These are phyloP conservation scores for Monosporascus sp. DNA, from an alignment of 2,329 filamentous ascomycete species.

Conservation along the genomic window DNA sequence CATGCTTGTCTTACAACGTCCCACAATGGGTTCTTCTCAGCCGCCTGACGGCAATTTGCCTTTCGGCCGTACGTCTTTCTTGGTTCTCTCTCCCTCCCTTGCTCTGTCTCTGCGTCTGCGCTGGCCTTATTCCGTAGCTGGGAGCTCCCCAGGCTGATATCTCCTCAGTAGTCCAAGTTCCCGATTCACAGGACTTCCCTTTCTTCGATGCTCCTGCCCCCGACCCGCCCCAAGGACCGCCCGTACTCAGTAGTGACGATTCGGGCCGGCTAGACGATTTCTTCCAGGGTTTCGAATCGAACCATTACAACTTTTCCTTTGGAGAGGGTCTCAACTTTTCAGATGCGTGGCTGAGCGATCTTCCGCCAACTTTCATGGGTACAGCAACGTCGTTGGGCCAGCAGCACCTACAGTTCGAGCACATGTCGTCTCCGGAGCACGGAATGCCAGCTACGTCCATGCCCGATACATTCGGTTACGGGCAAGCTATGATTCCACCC, in stretches of 20 bases:
- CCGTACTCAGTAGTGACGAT: constrained; percentile 59
- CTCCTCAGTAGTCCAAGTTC: constrained; percentile 7
- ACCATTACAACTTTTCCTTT: constrained; percentile 46
- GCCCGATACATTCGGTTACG: constrained; percentile 23
- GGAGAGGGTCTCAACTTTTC: constrained; percentile 46
- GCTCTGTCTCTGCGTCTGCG: constrained; percentile 6
- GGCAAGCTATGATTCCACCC: constrained; percentile 17
- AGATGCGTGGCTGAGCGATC: constrained; percentile 47
- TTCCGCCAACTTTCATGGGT: constrained; percentile 62
- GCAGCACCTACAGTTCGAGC: constrained; percentile 30
- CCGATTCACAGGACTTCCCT: constrained; percentile 16
- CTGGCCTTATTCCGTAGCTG: neutral
- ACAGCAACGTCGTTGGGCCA: constrained; percentile 59
- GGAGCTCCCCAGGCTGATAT: constrained; percentile 11
- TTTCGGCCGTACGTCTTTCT: constrained; percentile 59
- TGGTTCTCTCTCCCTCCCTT: constrained; percentile 4
- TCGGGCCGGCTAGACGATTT: constrained; percentile 53
- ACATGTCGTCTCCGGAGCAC: constrained; percentile 21
- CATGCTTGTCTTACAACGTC: constrained; percentile 54
- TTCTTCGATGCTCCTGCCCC: constrained; percentile 55
- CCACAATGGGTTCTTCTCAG: constrained; percentile 56
- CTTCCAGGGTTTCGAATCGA: constrained; percentile 49
- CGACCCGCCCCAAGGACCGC: constrained; percentile 58
- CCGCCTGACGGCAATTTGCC: constrained; percentile 51
- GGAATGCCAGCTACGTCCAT: constrained; percentile 20